Evolutionary conservation across 2,329 filamentous ascomycete species (phyloP), one percentile per base, ranked within the genome.

Genomic region (Talaromyces marneffei): DNA sequence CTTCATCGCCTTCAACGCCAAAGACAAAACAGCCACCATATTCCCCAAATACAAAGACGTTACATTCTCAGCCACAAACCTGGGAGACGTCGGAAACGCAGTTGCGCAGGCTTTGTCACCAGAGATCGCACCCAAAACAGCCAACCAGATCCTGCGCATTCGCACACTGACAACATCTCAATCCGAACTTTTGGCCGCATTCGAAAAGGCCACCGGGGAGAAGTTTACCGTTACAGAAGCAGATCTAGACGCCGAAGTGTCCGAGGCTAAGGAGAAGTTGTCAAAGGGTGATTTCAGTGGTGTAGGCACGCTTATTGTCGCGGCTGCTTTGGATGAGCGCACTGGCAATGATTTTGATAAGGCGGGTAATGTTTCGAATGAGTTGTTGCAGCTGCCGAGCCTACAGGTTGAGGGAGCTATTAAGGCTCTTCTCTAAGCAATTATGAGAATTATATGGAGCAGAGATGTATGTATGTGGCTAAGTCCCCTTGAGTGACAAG

Each of bases 41-140:
- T 65, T 60, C 48, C 59, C 68, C 53, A 65, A 62, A 27, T 61
- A 65, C 23, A 64, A 64, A 23, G 60, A 68, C 35, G 52, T 63
- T 16, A 37, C n/a, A 20, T 66, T 67, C 57, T 65, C 67, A 29
- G 62, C 62, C 9, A 65, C 67, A 12, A 68, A 63, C 27, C 35
- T 68, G 1, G 44, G 29, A 12, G 55, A 62, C 50, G 61, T 68
- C 33, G 64, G 63, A 8, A 48, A 55, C 23, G 65, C 67, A 7
- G 60, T 70, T 10, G 65, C 63, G n/a, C 61, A 66, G 48, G 39
- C 64, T 10, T 61, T 66, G 29, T 57, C 64, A 20, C 64, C 63
- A 14, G 16, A 48, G 18, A 52, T 64, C 10, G 52, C 59, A 9
- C 31, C 61, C 6, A 60, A 65, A 25, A 63, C 63, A 9, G 64